phyloP scores from a whole-genome alignment of 148 eudicot genomes.

The Chenopodium quinoa region DNA sequence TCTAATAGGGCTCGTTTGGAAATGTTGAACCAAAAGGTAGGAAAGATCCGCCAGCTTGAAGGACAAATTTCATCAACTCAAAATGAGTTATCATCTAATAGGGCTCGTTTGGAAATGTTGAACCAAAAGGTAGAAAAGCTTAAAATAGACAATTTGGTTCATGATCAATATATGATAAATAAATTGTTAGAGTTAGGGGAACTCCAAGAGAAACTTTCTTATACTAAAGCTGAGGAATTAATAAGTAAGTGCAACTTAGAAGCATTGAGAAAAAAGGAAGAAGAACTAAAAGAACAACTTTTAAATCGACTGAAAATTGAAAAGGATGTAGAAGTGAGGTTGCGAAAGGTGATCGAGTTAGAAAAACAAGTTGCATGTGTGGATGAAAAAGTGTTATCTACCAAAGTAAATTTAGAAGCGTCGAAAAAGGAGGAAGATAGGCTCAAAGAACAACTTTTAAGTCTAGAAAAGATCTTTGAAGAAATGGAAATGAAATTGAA shows the following conservation, averaged over 20 bases:
- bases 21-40: background rate
- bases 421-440: background rate
- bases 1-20: background rate
- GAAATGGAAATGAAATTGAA: conserved; percentile 10
- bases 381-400: background rate
- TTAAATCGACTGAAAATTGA: background rate
- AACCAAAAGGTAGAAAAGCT: conserved; percentile 2
- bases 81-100: background rate
- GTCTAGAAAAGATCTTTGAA: background rate
- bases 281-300: conserved; percentile 8
- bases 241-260: conserved; percentile 4
- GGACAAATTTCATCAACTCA: conserved; percentile 12
- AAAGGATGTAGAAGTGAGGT: conserved; percentile 10
- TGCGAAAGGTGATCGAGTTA: background rate
- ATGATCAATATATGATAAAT: background rate
- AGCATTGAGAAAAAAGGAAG: background rate
- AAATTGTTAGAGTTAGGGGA: conserved; percentile 4
- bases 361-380: background rate
- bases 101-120: background rate
- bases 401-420: background rate
- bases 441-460: conserved; percentile 13
- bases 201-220: conserved; percentile 18
- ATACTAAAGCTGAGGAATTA: conserved; percentile 1
- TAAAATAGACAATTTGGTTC: background rate
- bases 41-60: background rate